Conservation (phyloP, 2,329 filamentous ascomycete species). For the Colletotrichum theobromicola region DNA sequence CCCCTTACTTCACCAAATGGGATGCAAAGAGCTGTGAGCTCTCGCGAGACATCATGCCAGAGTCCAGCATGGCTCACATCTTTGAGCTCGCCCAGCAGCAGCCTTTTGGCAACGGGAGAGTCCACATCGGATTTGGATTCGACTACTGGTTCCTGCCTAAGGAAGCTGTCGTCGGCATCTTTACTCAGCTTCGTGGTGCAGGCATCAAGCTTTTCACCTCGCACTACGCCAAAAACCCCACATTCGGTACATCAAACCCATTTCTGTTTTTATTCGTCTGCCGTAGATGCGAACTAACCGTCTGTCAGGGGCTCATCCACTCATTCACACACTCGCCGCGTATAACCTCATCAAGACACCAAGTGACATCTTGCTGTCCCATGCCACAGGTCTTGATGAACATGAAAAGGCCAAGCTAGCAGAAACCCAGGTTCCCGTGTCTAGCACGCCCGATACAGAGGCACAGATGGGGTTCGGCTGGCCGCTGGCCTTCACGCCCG, state of each 20-base stretch:
- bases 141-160: not conserved
- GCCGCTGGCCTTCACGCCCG: constrained; percentile 41
- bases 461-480: not conserved
- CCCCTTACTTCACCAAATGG: not conserved
- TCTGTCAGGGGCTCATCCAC: not conserved
- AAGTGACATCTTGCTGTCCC: not conserved
- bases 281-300: not conserved
- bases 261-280: not conserved
- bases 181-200: not conserved
- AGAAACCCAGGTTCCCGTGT: not conserved
- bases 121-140: not conserved
- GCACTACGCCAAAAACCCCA: not conserved
- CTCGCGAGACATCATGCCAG: not conserved
- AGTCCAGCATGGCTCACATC: not conserved
- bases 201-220: not conserved
- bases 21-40: not conserved
- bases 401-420: not conserved
- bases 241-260: not conserved
- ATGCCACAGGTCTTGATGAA: not conserved
- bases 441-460: not conserved
- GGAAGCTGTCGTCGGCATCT: not conserved
- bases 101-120: not conserved
- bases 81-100: not conserved
- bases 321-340: not conserved
- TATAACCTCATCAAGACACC: not conserved